Evolutionary conservation across 345 rosid species (phyloP).

Genomic region (Salix caprea): DNA sequence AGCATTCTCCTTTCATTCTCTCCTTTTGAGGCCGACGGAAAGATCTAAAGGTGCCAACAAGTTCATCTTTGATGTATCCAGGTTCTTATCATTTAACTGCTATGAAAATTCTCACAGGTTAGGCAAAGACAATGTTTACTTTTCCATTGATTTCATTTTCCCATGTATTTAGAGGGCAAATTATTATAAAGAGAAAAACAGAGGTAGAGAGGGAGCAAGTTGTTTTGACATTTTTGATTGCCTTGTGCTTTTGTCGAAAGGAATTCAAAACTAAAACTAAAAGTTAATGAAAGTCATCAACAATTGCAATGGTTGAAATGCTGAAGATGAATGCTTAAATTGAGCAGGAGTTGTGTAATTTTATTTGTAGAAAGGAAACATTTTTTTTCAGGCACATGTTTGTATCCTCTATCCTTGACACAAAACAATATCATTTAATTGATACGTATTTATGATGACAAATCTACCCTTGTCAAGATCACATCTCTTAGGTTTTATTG

Average conservation of each 20-base stretch:
- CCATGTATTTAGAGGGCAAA: conserved; percentile 12
- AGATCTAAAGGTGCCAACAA: conserved; percentile 28
- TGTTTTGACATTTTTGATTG: conserved; percentile 15
- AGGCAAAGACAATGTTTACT: conserved; percentile 29
- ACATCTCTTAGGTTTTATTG: conserved; percentile 1
- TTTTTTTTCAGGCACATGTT: neutral
- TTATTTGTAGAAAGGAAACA: conserved; percentile 29
- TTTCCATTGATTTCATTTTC: conserved; percentile 1
- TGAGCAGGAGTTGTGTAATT: conserved; percentile 10
- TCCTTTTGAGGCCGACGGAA: conserved; percentile 29
- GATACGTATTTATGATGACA: conserved; percentile 5
- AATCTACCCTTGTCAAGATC: neutral
- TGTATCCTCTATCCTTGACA: neutral
- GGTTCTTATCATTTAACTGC: conserved; percentile 18
- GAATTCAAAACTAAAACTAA: neutral
- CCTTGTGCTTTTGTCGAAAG: conserved; percentile 4
- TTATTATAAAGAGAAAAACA: neutral
- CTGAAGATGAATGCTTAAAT: neutral
- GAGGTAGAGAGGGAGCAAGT: neutral
- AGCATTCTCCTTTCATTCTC: conserved; percentile 1
- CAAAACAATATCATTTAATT: conserved; percentile 8
- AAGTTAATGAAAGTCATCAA: conserved; percentile 3
- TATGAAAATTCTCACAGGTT: conserved; percentile 38
- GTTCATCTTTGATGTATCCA: conserved; percentile 23
- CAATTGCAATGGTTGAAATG: neutral